A percentile compares a stretch with the other conserved stretches of the same genome.
Evolutionary conservation across 2,329 filamentous ascomycete genomes (phyloP).

Genomic region (Trichoderma simmonsii): DNA sequence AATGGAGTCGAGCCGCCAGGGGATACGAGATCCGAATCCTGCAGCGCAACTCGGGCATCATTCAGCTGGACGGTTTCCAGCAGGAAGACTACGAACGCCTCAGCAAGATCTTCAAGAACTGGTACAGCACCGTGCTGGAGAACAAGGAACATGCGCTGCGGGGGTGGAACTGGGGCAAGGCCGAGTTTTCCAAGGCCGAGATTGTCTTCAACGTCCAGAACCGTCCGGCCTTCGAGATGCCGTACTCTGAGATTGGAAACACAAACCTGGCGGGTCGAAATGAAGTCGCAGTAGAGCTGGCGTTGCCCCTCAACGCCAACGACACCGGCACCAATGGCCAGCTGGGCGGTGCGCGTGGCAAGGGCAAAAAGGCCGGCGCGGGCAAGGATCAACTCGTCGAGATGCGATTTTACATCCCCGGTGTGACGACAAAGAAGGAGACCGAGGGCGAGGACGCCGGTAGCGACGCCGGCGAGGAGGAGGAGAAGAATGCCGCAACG

Average conservation of each 20-base stretch:
- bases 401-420: conserved; percentile 98
- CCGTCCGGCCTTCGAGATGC: conserved; percentile 91
- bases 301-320: conserved; percentile 67
- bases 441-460: conserved; percentile 66
- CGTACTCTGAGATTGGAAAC: conserved; percentile 96
- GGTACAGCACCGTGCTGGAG: conserved; percentile 93
- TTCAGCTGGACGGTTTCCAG: conserved; percentile 93
- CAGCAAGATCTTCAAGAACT: conserved; percentile 92
- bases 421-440: conserved; percentile 77
- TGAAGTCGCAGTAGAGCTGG: conserved; percentile 94
- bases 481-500: conserved; percentile 91
- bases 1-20: conserved; percentile 91
- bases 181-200: conserved; percentile 93
- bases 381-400: conserved; percentile 92
- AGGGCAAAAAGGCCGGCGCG: conserved; percentile 85
- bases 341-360: conserved; percentile 68
- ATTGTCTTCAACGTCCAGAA: conserved; percentile 96
- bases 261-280: conserved; percentile 97
- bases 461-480: conserved; percentile 51
- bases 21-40: conserved; percentile 93
- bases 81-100: conserved; percentile 93
- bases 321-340: conserved; percentile 71
- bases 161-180: conserved; percentile 99
- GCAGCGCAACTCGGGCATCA: conserved; percentile 76
- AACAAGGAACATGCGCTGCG: conserved; percentile 90